Conservation (phyloP, 768 basidiomycete species). For the Lactarius quietus region DNA sequence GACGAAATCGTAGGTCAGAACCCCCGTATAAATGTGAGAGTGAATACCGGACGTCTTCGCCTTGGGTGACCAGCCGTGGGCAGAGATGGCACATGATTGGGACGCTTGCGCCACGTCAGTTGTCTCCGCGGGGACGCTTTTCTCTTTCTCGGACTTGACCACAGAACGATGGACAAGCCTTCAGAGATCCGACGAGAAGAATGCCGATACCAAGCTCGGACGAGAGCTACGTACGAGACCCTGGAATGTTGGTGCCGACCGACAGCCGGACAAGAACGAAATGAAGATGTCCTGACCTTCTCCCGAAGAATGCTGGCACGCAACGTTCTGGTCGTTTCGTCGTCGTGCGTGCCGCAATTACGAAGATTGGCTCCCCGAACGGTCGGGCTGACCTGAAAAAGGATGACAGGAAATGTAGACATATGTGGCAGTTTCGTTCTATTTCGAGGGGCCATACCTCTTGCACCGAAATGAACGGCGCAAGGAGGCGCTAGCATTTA, state of each 20-base stretch:
- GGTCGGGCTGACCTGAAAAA: not conserved
- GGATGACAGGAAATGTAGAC: not conserved
- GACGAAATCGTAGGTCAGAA: no score
- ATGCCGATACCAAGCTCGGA: not conserved
- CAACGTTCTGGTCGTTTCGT: not conserved
- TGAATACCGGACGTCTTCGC: not conserved
- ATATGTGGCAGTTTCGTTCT: not conserved
- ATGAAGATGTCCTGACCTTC: not conserved
- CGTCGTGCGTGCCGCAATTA: not conserved
- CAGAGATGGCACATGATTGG: not conserved
- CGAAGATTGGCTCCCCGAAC: not conserved
- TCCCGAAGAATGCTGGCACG: not conserved
- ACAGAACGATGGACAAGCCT: not conserved
- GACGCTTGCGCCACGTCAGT: not conserved
- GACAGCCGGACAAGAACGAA: not conserved
- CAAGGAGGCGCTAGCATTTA: not conserved
- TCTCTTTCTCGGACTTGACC: not conserved
- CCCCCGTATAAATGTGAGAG: not conserved
- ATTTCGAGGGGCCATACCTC: not conserved
- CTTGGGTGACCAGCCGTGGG: not conserved
- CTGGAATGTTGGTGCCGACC: not conserved
- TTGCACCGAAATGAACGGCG: not conserved
- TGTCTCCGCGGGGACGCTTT: not conserved
- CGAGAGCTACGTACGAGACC: not conserved
- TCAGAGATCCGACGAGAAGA: not conserved